These are phyloP conservation scores for Fistulina hepatica DNA, from an alignment of 1,284 basidiomycete species.

Conservation along the genomic window DNA sequence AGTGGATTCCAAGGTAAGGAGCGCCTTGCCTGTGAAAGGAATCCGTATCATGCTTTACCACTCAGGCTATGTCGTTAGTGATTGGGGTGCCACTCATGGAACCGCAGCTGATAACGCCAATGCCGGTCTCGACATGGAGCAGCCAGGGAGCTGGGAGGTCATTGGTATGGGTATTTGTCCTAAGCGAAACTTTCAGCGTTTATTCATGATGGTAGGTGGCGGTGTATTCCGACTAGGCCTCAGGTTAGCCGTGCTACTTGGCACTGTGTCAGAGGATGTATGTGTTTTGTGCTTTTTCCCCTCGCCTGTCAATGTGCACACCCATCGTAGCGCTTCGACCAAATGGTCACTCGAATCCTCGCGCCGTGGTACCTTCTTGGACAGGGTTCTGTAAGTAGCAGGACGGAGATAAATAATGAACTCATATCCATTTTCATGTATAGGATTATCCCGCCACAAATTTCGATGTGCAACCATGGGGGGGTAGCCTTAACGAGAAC, in stretches of 20 bases:
- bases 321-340: slow-evolving; percentile 38
- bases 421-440: slow-evolving; percentile 65
- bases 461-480: slow-evolving; percentile 35
- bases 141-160: slow-evolving; percentile 34
- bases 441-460: slow-evolving; percentile 50
- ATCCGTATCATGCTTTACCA: background rate
- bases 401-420: slow-evolving; percentile 39
- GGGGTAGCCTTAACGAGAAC: slow-evolving; percentile 37
- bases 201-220: slow-evolving; percentile 55
- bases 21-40: slow-evolving; percentile 13
- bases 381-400: slow-evolving; percentile 43
- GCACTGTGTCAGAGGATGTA: slow-evolving; percentile 37
- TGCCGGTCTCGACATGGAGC: slow-evolving; percentile 38
- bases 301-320: slow-evolving; percentile 3
- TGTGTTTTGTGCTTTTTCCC: slow-evolving; percentile 20
- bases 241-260: slow-evolving; percentile 25
- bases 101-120: slow-evolving; percentile 34
- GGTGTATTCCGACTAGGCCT: slow-evolving; percentile 24
- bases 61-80: slow-evolving; percentile 33
- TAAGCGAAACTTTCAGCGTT: slow-evolving; percentile 54
- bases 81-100: slow-evolving; percentile 41
- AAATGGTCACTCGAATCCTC: slow-evolving; percentile 59
- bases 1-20: slow-evolving; percentile 32
- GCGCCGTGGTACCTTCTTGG: slow-evolving; percentile 50
- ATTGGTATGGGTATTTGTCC: too few relatives aligned